Evolutionary conservation across 2,329 filamentous ascomycete genomes (phyloP).

Genomic region (Fusarium setosum): DNA sequence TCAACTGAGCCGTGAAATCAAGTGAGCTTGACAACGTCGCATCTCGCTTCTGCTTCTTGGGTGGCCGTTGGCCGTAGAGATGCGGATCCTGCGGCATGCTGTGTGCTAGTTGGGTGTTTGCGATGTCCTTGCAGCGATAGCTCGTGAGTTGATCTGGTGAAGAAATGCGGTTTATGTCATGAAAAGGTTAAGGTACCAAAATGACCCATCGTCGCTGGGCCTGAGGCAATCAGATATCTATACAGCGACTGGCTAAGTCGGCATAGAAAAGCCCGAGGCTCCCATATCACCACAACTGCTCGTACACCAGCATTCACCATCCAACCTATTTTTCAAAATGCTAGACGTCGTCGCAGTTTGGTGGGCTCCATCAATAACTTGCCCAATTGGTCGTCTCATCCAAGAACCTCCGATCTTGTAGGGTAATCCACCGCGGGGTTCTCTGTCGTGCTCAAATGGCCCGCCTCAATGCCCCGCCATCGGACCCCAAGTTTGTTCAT

Average conservation of each 20-base stretch:
- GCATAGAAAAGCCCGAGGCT: background rate
- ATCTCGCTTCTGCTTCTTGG: conserved; percentile 76
- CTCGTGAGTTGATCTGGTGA: conserved; percentile 1
- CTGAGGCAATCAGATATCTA: conserved; percentile 39
- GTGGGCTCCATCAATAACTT: conserved; percentile 21
- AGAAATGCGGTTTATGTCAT: conserved; percentile 6
- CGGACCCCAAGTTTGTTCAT: conserved; percentile 46
- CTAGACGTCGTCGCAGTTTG: background rate
- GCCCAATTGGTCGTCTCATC: conserved; percentile 25
- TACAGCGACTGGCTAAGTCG: background rate
- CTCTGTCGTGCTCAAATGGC: conserved; percentile 33
- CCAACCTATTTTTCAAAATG: background rate
- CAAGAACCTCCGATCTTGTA: conserved; percentile 25
- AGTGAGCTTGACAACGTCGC: conserved; percentile 79
- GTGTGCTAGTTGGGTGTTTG: background rate
- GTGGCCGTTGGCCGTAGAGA: conserved; percentile 81
- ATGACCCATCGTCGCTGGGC: conserved; percentile 14
- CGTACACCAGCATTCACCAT: background rate
- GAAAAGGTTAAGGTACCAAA: background rate
- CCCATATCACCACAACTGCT: too few relatives aligned
- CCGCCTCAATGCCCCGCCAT: conserved; percentile 48
- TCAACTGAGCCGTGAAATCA: conserved; percentile 89
- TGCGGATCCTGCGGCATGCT: conserved; percentile 73
- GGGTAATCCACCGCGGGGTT: conserved; percentile 45
- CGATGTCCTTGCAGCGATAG: background rate